Evolutionary conservation across 1,139 yeast species (phyloP), one percentile per base, ranked within the genome.

Genomic region (Pneumocystis oryctolagi): DNA sequence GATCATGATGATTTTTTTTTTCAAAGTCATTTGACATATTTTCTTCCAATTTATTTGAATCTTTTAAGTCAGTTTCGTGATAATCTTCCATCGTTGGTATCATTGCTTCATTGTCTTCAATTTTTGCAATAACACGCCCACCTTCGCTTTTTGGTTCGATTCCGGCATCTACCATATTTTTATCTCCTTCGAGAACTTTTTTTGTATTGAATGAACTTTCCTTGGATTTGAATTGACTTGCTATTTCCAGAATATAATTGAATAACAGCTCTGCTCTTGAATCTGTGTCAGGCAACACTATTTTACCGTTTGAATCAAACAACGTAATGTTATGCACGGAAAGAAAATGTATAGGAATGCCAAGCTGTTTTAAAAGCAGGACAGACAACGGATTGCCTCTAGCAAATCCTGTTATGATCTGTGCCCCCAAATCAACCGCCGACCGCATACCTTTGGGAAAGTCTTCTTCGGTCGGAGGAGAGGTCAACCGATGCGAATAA

Each of bases 341-440:
- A 28, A 76, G 68, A 8, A 75, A 71, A 3, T 73, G 72, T 16
- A 75, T 72, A 1, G 77, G 78, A 4, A 76, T 67, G 2, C 77
- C 78, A 3, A 77, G 71, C 68, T 77, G 79, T 42, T 78, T 70
- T 9, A 78, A 70, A 39, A 75, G 68, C 16, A 77, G 67, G 8
- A 74, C 73, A 1, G 77, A 75, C 60, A 77, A 67, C 1, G 79
- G 79, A 63, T 77, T 77, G 1, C 79, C 79, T 57, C 74, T 72
- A 18, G 77, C 77, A 62, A 73, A 76, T 0, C 79, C 79, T 65
- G 74, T 71, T 20, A 77, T 70, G 20, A 77, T 69, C 42, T 75
- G 77, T 9, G 77, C 79, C 28, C 79, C 79, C 5, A 77, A 71
- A 65, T 77, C 79, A 3, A 75, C 77, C 18, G 59, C 34, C 5